Evolutionary conservation across 108 stramenopile genomes (phyloP), one percentile per base, ranked within the genome.

Genomic region (Stephanodiscus minutulus): DNA sequence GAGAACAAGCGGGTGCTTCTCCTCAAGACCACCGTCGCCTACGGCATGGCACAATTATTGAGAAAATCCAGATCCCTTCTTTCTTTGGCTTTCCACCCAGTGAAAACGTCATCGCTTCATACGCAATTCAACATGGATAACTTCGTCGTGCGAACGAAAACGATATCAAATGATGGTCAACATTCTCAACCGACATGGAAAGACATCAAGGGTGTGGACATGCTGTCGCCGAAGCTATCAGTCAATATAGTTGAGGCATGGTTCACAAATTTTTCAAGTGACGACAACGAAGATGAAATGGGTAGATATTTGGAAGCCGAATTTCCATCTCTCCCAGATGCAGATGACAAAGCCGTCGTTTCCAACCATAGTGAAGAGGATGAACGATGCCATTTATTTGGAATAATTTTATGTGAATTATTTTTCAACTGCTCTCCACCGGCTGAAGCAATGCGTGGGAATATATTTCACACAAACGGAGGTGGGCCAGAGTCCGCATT

Each of bases 21-120:
- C 15, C 31, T 65, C 58, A 70, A 70, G 35, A 47, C 68, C 22
- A 78, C 77, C 13, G 64, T 72, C 27, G 70, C 70, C 54, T 78
- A 36, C 35, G 35, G 5, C 3, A 36, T 36, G 7, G 35, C 35
- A 7, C 5, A 36, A 7, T 36, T 36, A 71, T 50, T 71, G 29
- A 20, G 57, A 54, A 64, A 60, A 37, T 35, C 55, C 29, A 66
- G 41, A 39, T 29, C 18, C 9, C 20, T 37, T 44, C 20, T 20
- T 53, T 25, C 8, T 53, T 10, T 7, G 39, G 29, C 41, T 13
- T 2, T 1, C 43, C 22, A 17, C 61, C 47, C 22, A 31, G 1
- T 17, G 35, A 36, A 36, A 36, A 6, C 35, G 3, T 3, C 7
- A 58, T 12, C 17, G 25, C 35, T 47, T 36, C 2, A 24, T 18